A percentile compares a stretch with the other conserved stretches of the same genome.
phyloP scores from a whole-genome alignment of 352 stramenopile species.

The Phytophthora foliorum region DNA sequence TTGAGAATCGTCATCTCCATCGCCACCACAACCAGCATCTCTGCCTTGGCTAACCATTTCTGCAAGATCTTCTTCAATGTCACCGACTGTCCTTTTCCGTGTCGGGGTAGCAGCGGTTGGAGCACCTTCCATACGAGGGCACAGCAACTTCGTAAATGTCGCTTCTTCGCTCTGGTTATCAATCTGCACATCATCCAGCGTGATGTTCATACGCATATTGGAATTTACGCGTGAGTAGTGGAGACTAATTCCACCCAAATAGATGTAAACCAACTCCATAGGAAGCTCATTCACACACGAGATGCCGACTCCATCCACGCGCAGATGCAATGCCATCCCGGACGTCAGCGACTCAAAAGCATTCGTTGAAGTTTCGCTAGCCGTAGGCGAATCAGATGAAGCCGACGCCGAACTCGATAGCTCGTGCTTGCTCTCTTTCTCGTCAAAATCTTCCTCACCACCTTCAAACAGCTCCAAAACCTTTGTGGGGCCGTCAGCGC shows the following conservation, averaged over 20 bases:
- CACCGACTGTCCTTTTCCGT: constrained; percentile 51
- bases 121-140: constrained; percentile 63
- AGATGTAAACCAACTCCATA: constrained; percentile 89
- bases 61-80: constrained; percentile 61
- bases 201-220: constrained; percentile 90
- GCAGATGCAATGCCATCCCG: constrained; percentile 75
- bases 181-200: constrained; percentile 87
- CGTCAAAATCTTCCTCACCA: constrained; percentile 88
- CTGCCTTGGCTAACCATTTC: constrained; percentile 49
- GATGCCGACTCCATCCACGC: constrained; percentile 82
- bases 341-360: constrained; percentile 74
- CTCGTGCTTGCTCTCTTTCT: constrained; percentile 84
- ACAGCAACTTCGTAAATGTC: constrained; percentile 87
- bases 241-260: constrained; percentile 82
- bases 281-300: constrained; percentile 90
- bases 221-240: constrained; percentile 81
- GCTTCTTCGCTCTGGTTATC: constrained; percentile 90
- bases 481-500: constrained; percentile 91
- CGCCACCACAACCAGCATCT: constrained; percentile 20
- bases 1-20: constrained; percentile 31
- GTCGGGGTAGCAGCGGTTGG: constrained; percentile 21
- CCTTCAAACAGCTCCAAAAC: constrained; percentile 93
- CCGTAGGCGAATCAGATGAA: constrained; percentile 72
- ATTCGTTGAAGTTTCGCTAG: constrained; percentile 83
- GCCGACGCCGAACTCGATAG: constrained; percentile 71